Evolutionary conservation across 306 rosid genomes (phyloP).

Genomic region (Psophocarpus tetragonolobus): DNA sequence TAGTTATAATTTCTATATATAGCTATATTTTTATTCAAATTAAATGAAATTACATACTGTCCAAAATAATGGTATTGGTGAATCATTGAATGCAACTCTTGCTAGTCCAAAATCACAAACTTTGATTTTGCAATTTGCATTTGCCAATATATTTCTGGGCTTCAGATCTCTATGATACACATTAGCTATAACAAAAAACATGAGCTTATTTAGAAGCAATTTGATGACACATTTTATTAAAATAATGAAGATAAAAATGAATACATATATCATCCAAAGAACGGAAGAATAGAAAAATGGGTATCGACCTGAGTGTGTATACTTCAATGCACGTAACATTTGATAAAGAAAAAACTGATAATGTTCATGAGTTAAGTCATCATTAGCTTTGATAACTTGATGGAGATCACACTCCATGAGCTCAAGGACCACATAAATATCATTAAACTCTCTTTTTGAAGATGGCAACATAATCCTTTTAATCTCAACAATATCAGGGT

Average conservation of each 20-base stretch:
- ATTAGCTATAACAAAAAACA: slow-evolving; percentile 67
- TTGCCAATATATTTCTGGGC: slow-evolving; percentile 90
- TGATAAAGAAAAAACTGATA: slow-evolving; percentile 90
- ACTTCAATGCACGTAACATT: slow-evolving; percentile 86
- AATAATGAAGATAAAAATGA: not conserved
- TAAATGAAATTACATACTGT: slow-evolving; percentile 58
- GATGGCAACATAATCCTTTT: slow-evolving; percentile 90
- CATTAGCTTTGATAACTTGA: slow-evolving; percentile 90
- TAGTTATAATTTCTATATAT: not conserved
- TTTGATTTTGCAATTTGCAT: slow-evolving; percentile 88
- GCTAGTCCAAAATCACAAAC: slow-evolving; percentile 92
- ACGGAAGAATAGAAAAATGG: not conserved
- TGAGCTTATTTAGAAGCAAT: slow-evolving; percentile 17
- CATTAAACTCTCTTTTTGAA: slow-evolving; percentile 79
- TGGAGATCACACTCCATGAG: slow-evolving; percentile 96
- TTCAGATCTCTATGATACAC: slow-evolving; percentile 91
- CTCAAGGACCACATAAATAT: slow-evolving; percentile 88
- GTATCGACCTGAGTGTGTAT: slow-evolving; percentile 70
- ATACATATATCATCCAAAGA: not conserved
- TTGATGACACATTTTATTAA: not conserved
- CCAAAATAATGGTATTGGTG: slow-evolving; percentile 83
- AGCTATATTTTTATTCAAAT: not conserved
- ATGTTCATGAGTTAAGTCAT: slow-evolving; percentile 81
- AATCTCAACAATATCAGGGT: slow-evolving; percentile 90
- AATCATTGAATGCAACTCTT: slow-evolving; percentile 81